Conservation (phyloP, 2,329 filamentous ascomycete genomes). For the Aspergillus clavatus region DNA sequence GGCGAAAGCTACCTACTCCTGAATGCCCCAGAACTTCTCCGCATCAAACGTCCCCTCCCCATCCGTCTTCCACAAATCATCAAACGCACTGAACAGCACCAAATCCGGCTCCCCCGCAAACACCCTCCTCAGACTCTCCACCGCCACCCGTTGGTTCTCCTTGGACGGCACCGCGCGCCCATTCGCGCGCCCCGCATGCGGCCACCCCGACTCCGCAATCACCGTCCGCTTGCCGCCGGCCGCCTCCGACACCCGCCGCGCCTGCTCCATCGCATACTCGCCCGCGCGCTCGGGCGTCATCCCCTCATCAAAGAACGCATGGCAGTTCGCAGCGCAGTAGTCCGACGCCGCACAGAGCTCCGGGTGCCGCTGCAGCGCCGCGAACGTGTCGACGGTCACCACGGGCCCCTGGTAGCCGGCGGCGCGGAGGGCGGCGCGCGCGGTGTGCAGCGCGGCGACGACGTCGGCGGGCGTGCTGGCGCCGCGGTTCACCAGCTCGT, state of each 20-base stretch:
- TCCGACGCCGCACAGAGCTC: slow-evolving; percentile 68
- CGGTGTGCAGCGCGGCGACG: slow-evolving; percentile 53
- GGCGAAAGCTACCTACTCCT: too few species aligned
- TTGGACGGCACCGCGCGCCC: slow-evolving; percentile 62
- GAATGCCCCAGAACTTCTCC: slow-evolving; percentile 73
- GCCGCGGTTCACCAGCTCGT: slow-evolving; percentile 70
- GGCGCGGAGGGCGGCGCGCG: slow-evolving; percentile 53
- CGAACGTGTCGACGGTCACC: slow-evolving; percentile 75
- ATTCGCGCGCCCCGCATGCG: slow-evolving; percentile 62
- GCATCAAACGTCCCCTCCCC: slow-evolving; percentile 59
- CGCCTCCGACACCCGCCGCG: slow-evolving; percentile 41
- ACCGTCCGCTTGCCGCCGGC: slow-evolving; percentile 59
- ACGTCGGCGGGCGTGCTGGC: slow-evolving; percentile 50
- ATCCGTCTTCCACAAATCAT: slow-evolving; percentile 73
- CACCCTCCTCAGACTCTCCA: slow-evolving; percentile 58
- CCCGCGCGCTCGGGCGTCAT: slow-evolving; percentile 60
- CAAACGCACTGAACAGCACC: slow-evolving; percentile 73
- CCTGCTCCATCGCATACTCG: slow-evolving; percentile 58
- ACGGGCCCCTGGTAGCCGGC: slow-evolving; percentile 68
- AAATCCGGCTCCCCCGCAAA: slow-evolving; percentile 49
- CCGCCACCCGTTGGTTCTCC: slow-evolving; percentile 62
- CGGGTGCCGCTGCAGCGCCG: slow-evolving; percentile 61
- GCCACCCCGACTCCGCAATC: slow-evolving; percentile 84
- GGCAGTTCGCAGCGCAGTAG: slow-evolving; percentile 75
- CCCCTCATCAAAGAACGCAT: slow-evolving; percentile 74